phyloP scores from a whole-genome alignment of 169 alveolate genomes.

The Plasmodium gonderi region DNA sequence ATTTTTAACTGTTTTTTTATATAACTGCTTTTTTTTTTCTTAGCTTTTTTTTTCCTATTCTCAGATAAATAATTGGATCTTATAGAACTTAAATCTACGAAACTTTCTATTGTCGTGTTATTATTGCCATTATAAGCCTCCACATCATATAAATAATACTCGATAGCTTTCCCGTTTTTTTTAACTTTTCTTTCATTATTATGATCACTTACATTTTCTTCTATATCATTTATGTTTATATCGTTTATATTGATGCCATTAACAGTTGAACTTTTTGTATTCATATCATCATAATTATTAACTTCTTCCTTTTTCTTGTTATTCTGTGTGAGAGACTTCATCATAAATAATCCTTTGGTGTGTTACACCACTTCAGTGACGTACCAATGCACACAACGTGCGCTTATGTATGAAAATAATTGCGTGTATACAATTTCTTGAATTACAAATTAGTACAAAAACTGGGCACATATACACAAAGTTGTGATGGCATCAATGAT shows the following conservation, averaged over 20 bases:
- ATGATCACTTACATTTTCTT: slow-evolving; percentile 39
- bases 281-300: slow-evolving; percentile 16
- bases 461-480: too few relatives aligned
- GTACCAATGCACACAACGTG: not conserved
- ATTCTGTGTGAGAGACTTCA: slow-evolving; percentile 12
- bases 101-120: slow-evolving; percentile 9
- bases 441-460: not conserved
- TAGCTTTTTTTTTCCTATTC: slow-evolving; percentile 43
- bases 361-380: not conserved
- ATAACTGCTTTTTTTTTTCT: slow-evolving; percentile 30
- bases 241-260: slow-evolving; percentile 48
- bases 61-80: slow-evolving; percentile 49
- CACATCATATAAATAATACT: slow-evolving; percentile 54
- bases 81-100: slow-evolving; percentile 48
- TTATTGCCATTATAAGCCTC: slow-evolving; percentile 26
- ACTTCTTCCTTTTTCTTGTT: slow-evolving; percentile 19
- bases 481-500: too few relatives aligned
- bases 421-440: not conserved
- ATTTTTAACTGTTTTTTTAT: slow-evolving; percentile 29
- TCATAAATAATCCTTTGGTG: slow-evolving; percentile 3
- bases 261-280: slow-evolving; percentile 11
- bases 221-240: slow-evolving; percentile 66
- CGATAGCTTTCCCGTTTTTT: slow-evolving; percentile 21
- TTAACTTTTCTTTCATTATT: not conserved
- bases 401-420: not conserved